Evolutionary conservation across 2,329 filamentous ascomycete genomes (phyloP).

Genomic region (Penicillium sp.): DNA sequence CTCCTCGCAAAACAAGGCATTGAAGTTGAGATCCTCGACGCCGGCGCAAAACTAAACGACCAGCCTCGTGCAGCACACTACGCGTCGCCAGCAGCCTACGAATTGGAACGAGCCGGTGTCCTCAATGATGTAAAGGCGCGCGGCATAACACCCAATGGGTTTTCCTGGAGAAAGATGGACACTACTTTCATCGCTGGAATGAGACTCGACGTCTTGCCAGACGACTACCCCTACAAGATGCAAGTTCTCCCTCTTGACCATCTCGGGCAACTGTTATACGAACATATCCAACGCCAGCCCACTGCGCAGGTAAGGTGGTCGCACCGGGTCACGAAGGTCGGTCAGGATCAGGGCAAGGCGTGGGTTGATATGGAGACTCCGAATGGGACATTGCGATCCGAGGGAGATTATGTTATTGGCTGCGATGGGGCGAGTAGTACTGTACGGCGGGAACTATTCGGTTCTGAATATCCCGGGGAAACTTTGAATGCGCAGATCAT

Average conservation of each 20-base stretch:
- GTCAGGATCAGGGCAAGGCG: constrained; percentile 45
- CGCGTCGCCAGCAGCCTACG: constrained; percentile 53
- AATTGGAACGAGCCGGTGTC: constrained; percentile 56
- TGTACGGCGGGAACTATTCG: constrained; percentile 50
- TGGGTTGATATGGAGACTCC: constrained; percentile 37
- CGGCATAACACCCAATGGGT: constrained; percentile 41
- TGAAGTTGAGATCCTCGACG: constrained; percentile 47
- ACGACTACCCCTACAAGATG: constrained; percentile 35
- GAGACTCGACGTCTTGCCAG: constrained; percentile 20
- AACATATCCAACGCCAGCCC: constrained; percentile 32
- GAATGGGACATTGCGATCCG: constrained; percentile 6
- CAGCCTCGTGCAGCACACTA: constrained; percentile 61
- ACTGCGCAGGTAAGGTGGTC: constrained; percentile 43
- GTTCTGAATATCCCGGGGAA: constrained; percentile 52
- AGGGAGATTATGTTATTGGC: constrained; percentile 52
- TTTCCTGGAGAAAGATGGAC: constrained; percentile 45
- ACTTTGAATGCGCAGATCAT: constrained; percentile 59
- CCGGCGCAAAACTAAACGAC: constrained; percentile 50
- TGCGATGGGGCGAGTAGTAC: constrained; percentile 47
- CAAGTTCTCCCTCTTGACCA: constrained; percentile 44
- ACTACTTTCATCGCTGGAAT: constrained; percentile 33
- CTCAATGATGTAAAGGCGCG: constrained; percentile 47
- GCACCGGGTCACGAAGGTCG: constrained; percentile 45
- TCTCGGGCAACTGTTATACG: constrained; percentile 41
- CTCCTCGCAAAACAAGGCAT: constrained; percentile 31